phyloP scores from a whole-genome alignment of 805 yeast genomes.

The Zygosaccharomyces bisporus region DNA sequence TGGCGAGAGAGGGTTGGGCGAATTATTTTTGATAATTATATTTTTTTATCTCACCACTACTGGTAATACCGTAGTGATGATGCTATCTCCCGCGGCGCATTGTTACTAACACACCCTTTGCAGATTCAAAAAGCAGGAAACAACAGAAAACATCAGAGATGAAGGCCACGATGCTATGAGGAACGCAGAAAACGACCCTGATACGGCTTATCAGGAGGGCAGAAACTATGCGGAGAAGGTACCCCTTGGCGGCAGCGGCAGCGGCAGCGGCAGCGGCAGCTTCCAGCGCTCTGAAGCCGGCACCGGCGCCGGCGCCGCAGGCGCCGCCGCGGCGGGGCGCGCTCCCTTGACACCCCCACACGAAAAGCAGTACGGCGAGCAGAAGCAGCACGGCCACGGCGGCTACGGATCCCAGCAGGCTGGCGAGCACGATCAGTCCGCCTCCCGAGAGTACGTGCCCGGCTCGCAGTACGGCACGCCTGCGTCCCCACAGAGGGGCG shows the following conservation, averaged over 20 bases:
- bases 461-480: slow-evolving; percentile 6
- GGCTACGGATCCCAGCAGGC: no score
- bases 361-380: neutral
- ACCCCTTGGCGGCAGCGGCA: neutral
- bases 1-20: no score
- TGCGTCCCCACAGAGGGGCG: slow-evolving; percentile 3
- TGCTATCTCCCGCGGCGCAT: neutral
- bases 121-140: slow-evolving; percentile 4
- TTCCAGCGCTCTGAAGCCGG: no score
- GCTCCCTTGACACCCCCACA: neutral
- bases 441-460: slow-evolving; percentile 6
- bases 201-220: neutral
- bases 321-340: neutral
- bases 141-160: slow-evolving; percentile 1
- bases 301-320: neutral
- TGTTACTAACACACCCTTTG: neutral
- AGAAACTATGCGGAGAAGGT: neutral
- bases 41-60: no score
- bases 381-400: neutral
- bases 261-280: neutral
- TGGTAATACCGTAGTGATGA: no score
- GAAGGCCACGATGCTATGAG: neutral
- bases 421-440: neutral
- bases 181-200: slow-evolving; percentile 2
- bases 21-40: no score